A percentile compares a stretch with the other conserved stretches of the same genome.
Evolutionary conservation across 2,329 filamentous ascomycete genomes (phyloP).

Genomic region (Chaetothyriales sp.): DNA sequence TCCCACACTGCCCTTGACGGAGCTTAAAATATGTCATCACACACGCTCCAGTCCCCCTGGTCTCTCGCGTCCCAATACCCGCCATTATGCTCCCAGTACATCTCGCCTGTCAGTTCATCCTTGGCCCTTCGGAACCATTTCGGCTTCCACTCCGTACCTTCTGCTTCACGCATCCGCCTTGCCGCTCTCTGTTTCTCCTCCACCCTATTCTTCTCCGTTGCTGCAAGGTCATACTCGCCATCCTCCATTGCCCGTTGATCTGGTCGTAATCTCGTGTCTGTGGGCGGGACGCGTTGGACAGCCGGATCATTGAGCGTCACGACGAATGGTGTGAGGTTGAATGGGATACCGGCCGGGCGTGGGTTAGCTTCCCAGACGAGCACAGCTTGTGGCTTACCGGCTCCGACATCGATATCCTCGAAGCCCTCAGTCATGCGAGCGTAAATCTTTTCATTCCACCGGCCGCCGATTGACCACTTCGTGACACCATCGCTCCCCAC

Average conservation of each 20-base stretch:
- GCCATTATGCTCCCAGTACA: slow-evolving; percentile 79
- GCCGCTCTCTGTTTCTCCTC: slow-evolving; percentile 81
- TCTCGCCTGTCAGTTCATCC: slow-evolving; percentile 70
- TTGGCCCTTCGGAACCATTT: slow-evolving; percentile 68
- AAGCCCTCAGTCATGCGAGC: slow-evolving; percentile 84
- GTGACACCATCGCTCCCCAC: slow-evolving; percentile 66
- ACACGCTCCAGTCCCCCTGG: slow-evolving; percentile 53
- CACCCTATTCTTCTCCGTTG: slow-evolving; percentile 82
- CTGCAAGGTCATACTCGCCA: slow-evolving; percentile 88
- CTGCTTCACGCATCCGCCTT: slow-evolving; percentile 57
- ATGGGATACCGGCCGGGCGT: slow-evolving; percentile 72
- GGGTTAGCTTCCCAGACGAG: slow-evolving; percentile 83
- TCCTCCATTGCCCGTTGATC: slow-evolving; percentile 98
- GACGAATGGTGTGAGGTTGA: slow-evolving; percentile 94
- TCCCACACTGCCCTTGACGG: neutral
- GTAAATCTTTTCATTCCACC: slow-evolving; percentile 97
- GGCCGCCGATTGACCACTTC: slow-evolving; percentile 77
- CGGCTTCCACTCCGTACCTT: slow-evolving; percentile 68
- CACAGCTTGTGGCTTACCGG: slow-evolving; percentile 58
- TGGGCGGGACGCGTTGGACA: slow-evolving; percentile 70
- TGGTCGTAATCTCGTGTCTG: slow-evolving; percentile 80
- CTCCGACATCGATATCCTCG: slow-evolving; percentile 54
- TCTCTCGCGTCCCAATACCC: slow-evolving; percentile 69
- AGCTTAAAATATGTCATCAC: slow-evolving; percentile 59
- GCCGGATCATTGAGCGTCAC: slow-evolving; percentile 68